Evolutionary conservation across 1,284 basidiomycete species (phyloP), one percentile per base, ranked within the genome.

Genomic region (Baeospora myosura): DNA sequence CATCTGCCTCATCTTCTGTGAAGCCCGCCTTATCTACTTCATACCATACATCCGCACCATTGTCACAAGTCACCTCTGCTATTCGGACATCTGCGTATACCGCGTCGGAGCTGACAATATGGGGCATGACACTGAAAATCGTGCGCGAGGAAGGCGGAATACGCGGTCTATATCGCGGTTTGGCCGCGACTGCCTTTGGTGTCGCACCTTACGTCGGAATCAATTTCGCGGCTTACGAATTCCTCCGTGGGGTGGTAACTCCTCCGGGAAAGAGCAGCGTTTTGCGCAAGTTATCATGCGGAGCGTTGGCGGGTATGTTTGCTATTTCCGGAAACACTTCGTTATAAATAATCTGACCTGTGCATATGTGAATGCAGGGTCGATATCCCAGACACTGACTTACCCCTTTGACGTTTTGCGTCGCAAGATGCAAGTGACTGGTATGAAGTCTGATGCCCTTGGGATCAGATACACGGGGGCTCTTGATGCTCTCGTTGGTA

Each of bases 391-490:
- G 61, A 91, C 92, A 25, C 64, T 97, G 53, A 98, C 95, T 5
- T 97, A 96, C 59, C 95, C 95, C 0, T 88, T 97, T 55, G 95
- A 98, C 60, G 91, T 98, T 1, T 64, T 98, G 41, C 73, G 95
- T 31, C 72, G 95, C 38, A 92, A 96, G 65, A 93, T 98, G 86
- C 95, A 98, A 61, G 89, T 95, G 43, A 80, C 83, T 1, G 95
- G 94, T 1, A 85, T 97, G 82, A 64, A 73, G 47, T 69, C 71
- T 30, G 71, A 74, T 43, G 65, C 74, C 45, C 54, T 82, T 45
- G 73, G 76, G 31, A 64, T 77, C 48, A 76, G 78, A 55, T 92
- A 92, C 62, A 79, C 65, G 37, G 88, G 90, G 20, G 90, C 85
- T 12, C 56, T 88, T 44, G 84, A 92, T 55, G 88, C 86, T 1